Percentiles rank a stretch among this genome's conserved stretches.
These are phyloP conservation scores for Endothia cerciana DNA, from an alignment of 2,329 filamentous ascomycete genomes.

Conservation along the genomic window DNA sequence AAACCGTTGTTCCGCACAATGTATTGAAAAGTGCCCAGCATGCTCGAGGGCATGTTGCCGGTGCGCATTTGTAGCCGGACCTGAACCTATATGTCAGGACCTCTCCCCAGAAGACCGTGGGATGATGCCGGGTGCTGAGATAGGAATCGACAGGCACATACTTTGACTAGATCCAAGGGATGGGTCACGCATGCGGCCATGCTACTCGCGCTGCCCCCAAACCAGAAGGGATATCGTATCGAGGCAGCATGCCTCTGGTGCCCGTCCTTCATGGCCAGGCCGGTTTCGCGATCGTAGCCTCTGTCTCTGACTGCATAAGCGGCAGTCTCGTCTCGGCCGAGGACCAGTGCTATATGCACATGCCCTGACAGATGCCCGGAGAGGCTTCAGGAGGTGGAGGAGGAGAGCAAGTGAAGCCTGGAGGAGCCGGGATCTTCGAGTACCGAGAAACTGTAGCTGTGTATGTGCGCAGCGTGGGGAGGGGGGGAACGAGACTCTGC, in stretches of 20 bases:
- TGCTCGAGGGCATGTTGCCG: constrained; percentile 74
- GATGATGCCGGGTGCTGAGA: background rate
- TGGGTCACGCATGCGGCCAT: constrained; percentile 91
- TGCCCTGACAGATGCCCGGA: background rate
- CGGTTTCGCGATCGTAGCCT: constrained; percentile 29
- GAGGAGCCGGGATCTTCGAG: background rate
- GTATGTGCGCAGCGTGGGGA: background rate
- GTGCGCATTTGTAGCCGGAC: constrained; percentile 87
- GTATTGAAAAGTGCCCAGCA: constrained; percentile 84
- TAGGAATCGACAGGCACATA: background rate
- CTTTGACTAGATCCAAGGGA: constrained; percentile 73
- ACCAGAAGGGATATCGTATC: constrained; percentile 83
- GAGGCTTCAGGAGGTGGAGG: background rate
- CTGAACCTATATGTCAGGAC: constrained; percentile 44
- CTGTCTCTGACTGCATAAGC: constrained; percentile 36
- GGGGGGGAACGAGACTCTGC: too few relatives aligned
- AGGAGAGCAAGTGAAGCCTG: background rate
- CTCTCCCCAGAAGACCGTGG: background rate
- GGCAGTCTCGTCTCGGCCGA: constrained; percentile 27
- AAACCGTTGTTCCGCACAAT: constrained; percentile 76
- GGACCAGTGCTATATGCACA: constrained; percentile 11
- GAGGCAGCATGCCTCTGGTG: constrained; percentile 46
- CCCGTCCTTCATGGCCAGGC: constrained; percentile 15
- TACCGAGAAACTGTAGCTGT: background rate
- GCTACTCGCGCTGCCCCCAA: constrained; percentile 91